Evolutionary conservation across 192 early-diverging fungal species (phyloP), one percentile per base, ranked within the genome.

Genomic region (Gaertneriomyces sp.): DNA sequence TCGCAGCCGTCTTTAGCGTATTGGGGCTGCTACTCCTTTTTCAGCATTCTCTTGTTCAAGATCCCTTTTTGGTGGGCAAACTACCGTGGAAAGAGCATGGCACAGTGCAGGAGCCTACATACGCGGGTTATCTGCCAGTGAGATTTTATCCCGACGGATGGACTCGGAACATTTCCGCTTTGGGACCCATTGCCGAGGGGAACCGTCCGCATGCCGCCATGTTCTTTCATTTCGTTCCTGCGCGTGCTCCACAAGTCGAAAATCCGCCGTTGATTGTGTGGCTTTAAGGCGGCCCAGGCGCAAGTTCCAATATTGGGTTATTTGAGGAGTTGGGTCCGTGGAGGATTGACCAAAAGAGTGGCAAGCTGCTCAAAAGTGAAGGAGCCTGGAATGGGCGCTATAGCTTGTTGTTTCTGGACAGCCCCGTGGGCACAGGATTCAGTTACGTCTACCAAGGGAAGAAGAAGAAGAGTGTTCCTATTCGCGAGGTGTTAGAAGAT

Each of bases 271-370:
- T 93, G 51, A 54, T 90, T 20, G 64, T 93, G 12, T 88, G 91
- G 91, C 72, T 92, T 11, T 90, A 93, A 74, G 91, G 91, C 58
- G 91, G 91, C 5, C 91, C 91, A 14, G 91, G 90, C 11, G 87
- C 84, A 17, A 81, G 79, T 68, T 88, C 86, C 42, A 90, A 91
- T 88, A 90, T 93, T 58, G 91, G 91, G 3, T 66, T 82, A 43
- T 86, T 83, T 53, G 79, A 86, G 12, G 87, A 92, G 68, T 83
- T 87, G 76, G 91, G 91, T 0, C 91, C 91, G 20, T 65, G 90
- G 12, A 73, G 76, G 2, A 66, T 92, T 17, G 81, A 77, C 16
- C 75, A 76, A 19, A 16, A 1, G 19, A 76, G 81, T 38, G 72
- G 83, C 51, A 78, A 74, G 42, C 78, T 90, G 45, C 63, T 65